Evolutionary conservation across 2,329 filamentous ascomycete genomes (phyloP).

Genomic region (Neonectria punicea): DNA sequence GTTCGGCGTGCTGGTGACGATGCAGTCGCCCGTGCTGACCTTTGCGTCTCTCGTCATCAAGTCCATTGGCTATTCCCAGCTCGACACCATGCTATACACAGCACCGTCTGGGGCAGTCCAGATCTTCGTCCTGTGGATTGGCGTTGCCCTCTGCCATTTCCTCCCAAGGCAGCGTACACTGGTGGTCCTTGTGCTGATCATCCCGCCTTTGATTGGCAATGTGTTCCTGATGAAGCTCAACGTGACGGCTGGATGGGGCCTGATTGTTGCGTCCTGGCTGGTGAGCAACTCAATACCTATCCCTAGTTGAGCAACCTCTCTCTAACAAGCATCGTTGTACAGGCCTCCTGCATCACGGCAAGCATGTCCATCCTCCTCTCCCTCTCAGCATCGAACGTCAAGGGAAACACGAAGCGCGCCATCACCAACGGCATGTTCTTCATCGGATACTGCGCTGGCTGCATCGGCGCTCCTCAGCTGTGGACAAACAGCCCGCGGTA

Average conservation of each 20-base stretch:
- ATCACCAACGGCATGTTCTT: slow-evolving; percentile 60
- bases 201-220: slow-evolving; percentile 56
- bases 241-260: slow-evolving; percentile 54
- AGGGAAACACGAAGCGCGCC: slow-evolving; percentile 62
- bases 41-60: slow-evolving; percentile 63
- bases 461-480: slow-evolving; percentile 54
- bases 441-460: slow-evolving; percentile 56
- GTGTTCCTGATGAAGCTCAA: slow-evolving; percentile 56
- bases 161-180: slow-evolving; percentile 53
- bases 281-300: slow-evolving; percentile 29
- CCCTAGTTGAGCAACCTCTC: neutral
- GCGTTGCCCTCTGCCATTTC: slow-evolving; percentile 50
- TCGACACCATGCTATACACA: slow-evolving; percentile 58
- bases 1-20: slow-evolving; percentile 26
- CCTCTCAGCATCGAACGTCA: slow-evolving; percentile 55
- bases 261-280: slow-evolving; percentile 60
- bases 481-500: slow-evolving; percentile 58
- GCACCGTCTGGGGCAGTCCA: slow-evolving; percentile 61
- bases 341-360: slow-evolving; percentile 56
- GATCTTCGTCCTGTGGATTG: slow-evolving; percentile 58
- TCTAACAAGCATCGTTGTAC: slow-evolving; percentile 1
- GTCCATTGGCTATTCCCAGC: slow-evolving; percentile 55
- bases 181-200: slow-evolving; percentile 52
- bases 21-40: slow-evolving; percentile 34
- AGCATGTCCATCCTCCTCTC: slow-evolving; percentile 54